Base-by-base conservation (phyloP, 345 rosid genomes). In the Linum trigynum region DNA sequence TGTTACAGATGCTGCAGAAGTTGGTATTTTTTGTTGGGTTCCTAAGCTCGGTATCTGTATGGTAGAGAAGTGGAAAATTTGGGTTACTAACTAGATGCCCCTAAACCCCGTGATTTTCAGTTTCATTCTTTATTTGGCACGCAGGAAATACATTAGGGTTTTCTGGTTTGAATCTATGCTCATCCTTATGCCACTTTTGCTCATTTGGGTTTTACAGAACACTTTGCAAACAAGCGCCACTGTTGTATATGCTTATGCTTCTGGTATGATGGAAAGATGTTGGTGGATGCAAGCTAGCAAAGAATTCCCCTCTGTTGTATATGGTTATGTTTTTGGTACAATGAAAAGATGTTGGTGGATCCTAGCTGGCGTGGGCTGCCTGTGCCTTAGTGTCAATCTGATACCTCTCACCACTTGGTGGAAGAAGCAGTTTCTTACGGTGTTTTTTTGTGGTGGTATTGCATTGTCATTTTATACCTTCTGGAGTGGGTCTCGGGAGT, bases 361-460 rank as follows among this genome's bases (percentile, higher is more conserved):
- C 55, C 65, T 86, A 53, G 38, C 77, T 75, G 78, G 74, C 50
- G 60, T 76, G 48, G 73, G 77, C 81, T 79, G 74, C 70, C 78
- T 56, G 55, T 48, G 79, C 53, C 71, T 55, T 63, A 72, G 75
- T 62, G 68, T 67, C 59, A 16, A 3, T 72, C 67, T 73, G 70
- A 82, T 75, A 65, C 59, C 67, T 63, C 32, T 23, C 32, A 23
- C 32, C 32, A 23, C 32, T 23, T 23, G 32, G 32, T 85, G 97
- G 97, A 85, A 85, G 75, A 94, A 78, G 82, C 78, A 72, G 45
- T 61, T 85, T 42, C 85, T 88, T 43, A 66, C 81, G 55, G 48
- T 84, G 14, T 77, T 84, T 74, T 67, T 90, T 16, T 2, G 85
- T 32, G 9, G 45, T 4, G 97, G 99, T 60, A 72, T 84, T 62